Evolutionary conservation across 352 stramenopile species (phyloP), one percentile per base, ranked within the genome.

Genomic region (Phytophthora sp.): DNA sequence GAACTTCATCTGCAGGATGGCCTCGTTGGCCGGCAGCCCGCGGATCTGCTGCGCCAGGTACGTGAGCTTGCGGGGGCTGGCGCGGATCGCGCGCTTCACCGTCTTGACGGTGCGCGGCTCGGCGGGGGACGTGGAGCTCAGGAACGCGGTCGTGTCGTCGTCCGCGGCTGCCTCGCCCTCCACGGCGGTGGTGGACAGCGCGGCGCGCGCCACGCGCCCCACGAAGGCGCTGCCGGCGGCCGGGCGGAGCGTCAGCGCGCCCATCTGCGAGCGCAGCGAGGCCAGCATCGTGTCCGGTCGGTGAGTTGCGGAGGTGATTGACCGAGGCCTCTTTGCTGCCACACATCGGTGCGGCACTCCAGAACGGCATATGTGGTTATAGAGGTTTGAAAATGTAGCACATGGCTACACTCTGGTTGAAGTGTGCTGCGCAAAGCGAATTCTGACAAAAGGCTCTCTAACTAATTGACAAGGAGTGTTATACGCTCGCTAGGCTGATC

Each of bases 1-100:
- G 60, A 94, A 93, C 75, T 92, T 90, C 79, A 95, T 91, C 76
- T 95, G 87, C 44, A 89, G 66, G 35, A 95, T 70, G 18, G 87
- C 87, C 38, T 95, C 84, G 12, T 84, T 69, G n/a, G 80, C 87
- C 12, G 83, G 58, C 26, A 95, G 61, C 8, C 87, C 87, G 23
- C 87, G 84, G 44, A 95, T 89, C 71, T 94, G 85, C 70, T 94
- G 84, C 21, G 87, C 87, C 48, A 95, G 52, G 54, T 92, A 89
- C 62, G 82, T 79, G 39, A 95, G 59, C 70, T 95, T 95, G 66
- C 84, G 84, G 10, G 84, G 87, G 28, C 87, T 95, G 34, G 72
- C 82, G 53, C 87, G 87, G 45, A 95, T 90, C 51, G 87, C 76
- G 54, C 88, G 82, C 70, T 93, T 95, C 60, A 92, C 84, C 3